A percentile compares a stretch with the other conserved stretches of the same genome.
Conservation (phyloP, 2,329 filamentous ascomycete genomes). For the Exophiala calicioides region DNA sequence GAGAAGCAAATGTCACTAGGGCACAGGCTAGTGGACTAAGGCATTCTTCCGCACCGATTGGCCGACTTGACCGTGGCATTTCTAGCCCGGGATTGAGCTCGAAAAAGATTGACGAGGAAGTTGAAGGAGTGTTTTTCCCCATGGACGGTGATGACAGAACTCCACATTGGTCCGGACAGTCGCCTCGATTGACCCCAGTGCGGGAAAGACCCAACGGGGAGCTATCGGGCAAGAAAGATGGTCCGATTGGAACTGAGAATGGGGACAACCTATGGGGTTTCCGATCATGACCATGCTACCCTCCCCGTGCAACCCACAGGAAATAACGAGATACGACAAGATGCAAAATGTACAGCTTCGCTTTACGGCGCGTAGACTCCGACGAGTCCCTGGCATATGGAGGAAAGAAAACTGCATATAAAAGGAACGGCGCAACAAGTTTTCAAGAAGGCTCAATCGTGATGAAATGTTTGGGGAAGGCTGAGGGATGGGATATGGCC, state of each 20-base stretch:
- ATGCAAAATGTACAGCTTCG: conserved; percentile 26
- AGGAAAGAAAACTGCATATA: conserved; percentile 22
- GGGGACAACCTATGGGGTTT: conserved; percentile 22
- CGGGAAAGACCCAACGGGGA: conserved; percentile 25
- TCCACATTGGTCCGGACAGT: conserved; percentile 22
- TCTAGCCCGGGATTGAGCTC: conserved; percentile 48
- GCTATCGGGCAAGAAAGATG: conserved; percentile 15
- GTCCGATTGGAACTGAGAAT: conserved; percentile 6
- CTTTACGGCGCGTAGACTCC: conserved; percentile 4
- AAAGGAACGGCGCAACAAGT: conserved; percentile 9
- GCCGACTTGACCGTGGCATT: conserved; percentile 46
- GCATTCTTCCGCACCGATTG: conserved; percentile 33
- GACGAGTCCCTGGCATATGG: conserved; percentile 4
- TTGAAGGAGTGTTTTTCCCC: conserved; percentile 50
- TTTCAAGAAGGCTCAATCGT: conserved; percentile 2
- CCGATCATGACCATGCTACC: conserved; percentile 18
- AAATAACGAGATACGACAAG: conserved; percentile 24
- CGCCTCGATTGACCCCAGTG: conserved; percentile 24
- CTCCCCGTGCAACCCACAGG: conserved; percentile 6
- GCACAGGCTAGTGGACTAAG: conserved; percentile 38
- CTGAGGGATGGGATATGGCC: too few relatives aligned
- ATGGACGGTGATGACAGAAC: conserved; percentile 54
- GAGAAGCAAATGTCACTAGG: conserved; percentile 27
- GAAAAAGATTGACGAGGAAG: conserved; percentile 51
- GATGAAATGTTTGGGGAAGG: background rate